Conservation (phyloP, 2,329 filamentous ascomycete genomes). For the Pseudogymnoascus verrucosus region DNA sequence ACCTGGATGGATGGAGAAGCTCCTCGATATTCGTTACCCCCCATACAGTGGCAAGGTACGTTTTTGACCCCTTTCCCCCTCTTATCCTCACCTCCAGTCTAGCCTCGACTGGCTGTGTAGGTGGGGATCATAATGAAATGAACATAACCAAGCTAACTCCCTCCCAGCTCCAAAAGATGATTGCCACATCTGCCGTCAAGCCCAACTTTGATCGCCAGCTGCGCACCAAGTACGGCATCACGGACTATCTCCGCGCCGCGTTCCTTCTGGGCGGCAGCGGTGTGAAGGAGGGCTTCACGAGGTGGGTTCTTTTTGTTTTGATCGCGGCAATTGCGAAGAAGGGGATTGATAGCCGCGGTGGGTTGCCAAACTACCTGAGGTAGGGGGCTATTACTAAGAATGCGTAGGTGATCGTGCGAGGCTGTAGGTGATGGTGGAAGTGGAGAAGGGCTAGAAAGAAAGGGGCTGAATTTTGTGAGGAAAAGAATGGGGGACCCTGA, state of each 20-base stretch:
- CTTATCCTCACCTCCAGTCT: neutral
- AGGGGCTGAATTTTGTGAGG: neutral
- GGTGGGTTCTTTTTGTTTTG: slow-evolving; percentile 42
- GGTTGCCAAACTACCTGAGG: slow-evolving; percentile 8
- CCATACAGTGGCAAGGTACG: slow-evolving; percentile 40
- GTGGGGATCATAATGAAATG: neutral
- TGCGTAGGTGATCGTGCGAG: neutral
- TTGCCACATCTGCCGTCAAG: slow-evolving; percentile 35
- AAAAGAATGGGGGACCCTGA: neutral
- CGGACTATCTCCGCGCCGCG: slow-evolving; percentile 47
- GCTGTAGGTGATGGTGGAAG: neutral
- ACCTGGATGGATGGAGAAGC: slow-evolving; percentile 57
- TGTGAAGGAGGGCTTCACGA: slow-evolving; percentile 41
- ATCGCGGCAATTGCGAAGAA: slow-evolving; percentile 19
- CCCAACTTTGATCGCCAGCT: slow-evolving; percentile 58
- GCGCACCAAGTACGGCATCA: slow-evolving; percentile 40
- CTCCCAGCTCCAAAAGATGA: slow-evolving; percentile 37
- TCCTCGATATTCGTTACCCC: slow-evolving; percentile 62
- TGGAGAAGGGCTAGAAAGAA: too few relatives aligned
- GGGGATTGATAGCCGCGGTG: slow-evolving; percentile 10
- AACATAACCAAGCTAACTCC: slow-evolving; percentile 14
- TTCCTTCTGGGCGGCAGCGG: slow-evolving; percentile 43
- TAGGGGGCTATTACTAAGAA: slow-evolving; percentile 1
- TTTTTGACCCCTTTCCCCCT: neutral
- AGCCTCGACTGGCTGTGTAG: neutral